Evolutionary conservation across 1,139 yeast species (phyloP), one percentile per base, ranked within the genome.

Genomic region (Hemisphaericaspora subhashii): DNA sequence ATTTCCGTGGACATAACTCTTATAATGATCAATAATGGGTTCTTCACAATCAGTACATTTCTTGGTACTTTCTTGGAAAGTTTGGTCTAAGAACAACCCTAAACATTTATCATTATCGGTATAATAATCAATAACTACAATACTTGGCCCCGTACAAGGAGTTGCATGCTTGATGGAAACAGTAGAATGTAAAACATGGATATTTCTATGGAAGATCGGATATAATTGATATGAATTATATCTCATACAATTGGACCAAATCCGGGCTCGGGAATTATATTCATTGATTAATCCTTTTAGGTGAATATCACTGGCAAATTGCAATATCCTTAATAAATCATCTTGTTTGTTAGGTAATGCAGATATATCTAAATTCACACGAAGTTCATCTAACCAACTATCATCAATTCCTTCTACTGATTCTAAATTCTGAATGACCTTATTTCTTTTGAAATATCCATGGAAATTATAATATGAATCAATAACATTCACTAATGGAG

Each of bases 71-170:
- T 86, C 84, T n/a, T 77, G 68, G 44, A 88, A 84, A 32, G 84
- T 72, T 44, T 84, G 86, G 54, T 92, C 98, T 36, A 94, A 78
- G 53, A 84, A 89, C 47, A 86, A 86, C 0, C 98, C 98, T 33
- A 94, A 64, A 12, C 96, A 84, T 56, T 85, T 84, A 55, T 94
- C 98, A 45, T 83, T 86, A 36, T 89, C 96, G 65, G 96, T 83
- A 57, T 92, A 94, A 56, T 77, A 94, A 48, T 90, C 96, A 39
- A 90, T 83, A 1, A 83, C 80, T 21, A 87, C 79, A 23, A 83
- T 71, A 39, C 80, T 88, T 0, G 99, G 98, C 0, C 98, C 98
- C 36, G 82, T 71, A 55, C 98, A 94, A 0, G 98, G 97, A 0
- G 96, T 88, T 0, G 95, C 86, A 33, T 88, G 86, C 48, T 82